Base-by-base conservation (phyloP, 2,329 filamentous ascomycete genomes). In the Aspergillus spinulosporus region DNA sequence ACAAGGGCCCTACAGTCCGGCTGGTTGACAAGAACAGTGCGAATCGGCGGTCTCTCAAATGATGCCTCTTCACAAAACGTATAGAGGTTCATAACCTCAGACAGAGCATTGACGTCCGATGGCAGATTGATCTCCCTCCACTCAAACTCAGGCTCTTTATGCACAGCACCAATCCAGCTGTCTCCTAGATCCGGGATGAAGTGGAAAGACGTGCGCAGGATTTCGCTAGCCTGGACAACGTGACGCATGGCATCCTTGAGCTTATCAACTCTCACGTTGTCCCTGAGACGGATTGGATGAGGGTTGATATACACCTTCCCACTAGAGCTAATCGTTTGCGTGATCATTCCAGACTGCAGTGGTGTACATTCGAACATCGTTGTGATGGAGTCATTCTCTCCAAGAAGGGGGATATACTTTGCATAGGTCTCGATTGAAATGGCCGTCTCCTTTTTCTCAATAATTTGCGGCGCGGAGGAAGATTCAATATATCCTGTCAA, bases 321-420 rank as follows among this genome's bases (percentile, higher is more conserved):
- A 0, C 75, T 66, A n/a, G 77, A 83, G 6, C 82, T 80, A 32
- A 88, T 69, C 2, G 86, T 86, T 48, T 85, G 82, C 0, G 88
- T 87, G 42, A 96, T 84, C 78, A 96, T 92, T 0, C 91, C 92
- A 64, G 92, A 85, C 67, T 96, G 92, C 1, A 96, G 75, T 0
- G 91, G 83, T 0, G 91, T 93, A 68, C 91, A 95, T 3, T 66
- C 60, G 46, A 71, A 73, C 37, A 70, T 62, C 2, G 58, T 52
- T 7, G 58, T 58, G 31, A 73, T 58, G 3, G 58, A 62, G 40
- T 68, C 66, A 21, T 51, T 32, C 2, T 55, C 42, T 6, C 49
- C 31, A 32, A 68, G 60, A 31, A 60, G 54, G 21, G 56, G 59
- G 26, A 68, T 50, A 12, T 60, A 34, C 15, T 58, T 54, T n/a